phyloP scores from a whole-genome alignment of 352 stramenopile genomes.

The Globisporangium spinosum region DNA sequence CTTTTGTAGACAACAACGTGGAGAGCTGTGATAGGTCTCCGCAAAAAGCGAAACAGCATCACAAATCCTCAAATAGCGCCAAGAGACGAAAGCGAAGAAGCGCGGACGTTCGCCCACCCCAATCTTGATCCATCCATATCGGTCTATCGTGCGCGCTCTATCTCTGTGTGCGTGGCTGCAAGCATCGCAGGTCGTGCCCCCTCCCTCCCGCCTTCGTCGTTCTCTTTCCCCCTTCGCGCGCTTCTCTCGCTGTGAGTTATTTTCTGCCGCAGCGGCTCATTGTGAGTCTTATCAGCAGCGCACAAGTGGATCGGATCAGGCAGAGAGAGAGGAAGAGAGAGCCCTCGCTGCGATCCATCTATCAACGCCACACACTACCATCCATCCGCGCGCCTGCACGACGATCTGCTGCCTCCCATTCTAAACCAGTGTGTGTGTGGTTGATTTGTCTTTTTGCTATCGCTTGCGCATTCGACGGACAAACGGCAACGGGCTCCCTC shows the following conservation, averaged over 20 bases:
- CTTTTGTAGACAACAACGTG: slow-evolving; percentile 8
- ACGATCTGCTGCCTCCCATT: slow-evolving; percentile 5
- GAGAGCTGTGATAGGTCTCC: slow-evolving; percentile 12
- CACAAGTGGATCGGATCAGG: slow-evolving; percentile 7
- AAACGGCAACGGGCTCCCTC: background rate
- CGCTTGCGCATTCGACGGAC: slow-evolving; percentile 7
- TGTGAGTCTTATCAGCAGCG: slow-evolving; percentile 5
- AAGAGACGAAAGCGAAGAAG: slow-evolving; percentile 1
- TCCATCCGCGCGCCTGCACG: background rate
- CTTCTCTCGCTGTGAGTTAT: slow-evolving; percentile 14
- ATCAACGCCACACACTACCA: background rate
- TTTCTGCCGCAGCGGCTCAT: slow-evolving; percentile 9
- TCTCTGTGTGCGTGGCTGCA: background rate
- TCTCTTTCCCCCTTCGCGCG: background rate
- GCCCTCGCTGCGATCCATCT: background rate
- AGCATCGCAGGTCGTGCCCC: background rate
- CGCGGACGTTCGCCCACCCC: background rate
- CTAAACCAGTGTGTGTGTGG: slow-evolving; percentile 12
- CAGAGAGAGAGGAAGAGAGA: background rate
- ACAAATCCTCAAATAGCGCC: slow-evolving; percentile 6
- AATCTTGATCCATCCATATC: slow-evolving; percentile 1
- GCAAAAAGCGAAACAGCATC: background rate
- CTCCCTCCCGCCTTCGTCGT: background rate
- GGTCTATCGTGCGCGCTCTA: background rate
- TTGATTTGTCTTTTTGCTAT: slow-evolving; percentile 14